Evolutionary conservation across 352 stramenopile genomes (phyloP).

Genomic region (Globisporangium parvum): DNA sequence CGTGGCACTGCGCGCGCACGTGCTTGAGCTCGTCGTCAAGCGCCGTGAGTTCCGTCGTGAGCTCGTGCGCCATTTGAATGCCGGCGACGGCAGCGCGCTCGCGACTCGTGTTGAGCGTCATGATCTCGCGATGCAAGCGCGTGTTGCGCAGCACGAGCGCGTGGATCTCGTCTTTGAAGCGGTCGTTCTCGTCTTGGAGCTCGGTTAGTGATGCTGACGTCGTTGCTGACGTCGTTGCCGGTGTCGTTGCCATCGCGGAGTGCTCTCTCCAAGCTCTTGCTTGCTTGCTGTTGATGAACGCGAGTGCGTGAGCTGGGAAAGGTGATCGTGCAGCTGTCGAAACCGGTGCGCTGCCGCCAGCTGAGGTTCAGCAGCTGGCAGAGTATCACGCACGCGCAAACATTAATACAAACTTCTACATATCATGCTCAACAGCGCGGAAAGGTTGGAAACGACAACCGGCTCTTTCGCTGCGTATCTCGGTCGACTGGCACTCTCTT

Average conservation of each 20-base stretch:
- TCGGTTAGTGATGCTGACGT: conserved; percentile 10
- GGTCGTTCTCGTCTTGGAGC: conserved; percentile 52
- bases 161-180: conserved; percentile 48
- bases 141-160: conserved; percentile 53
- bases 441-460: too few species aligned
- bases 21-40: conserved; percentile 29
- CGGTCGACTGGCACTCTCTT: too few species aligned
- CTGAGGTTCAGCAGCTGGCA: background rate
- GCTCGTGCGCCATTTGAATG: conserved; percentile 31
- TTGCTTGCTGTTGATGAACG: background rate
- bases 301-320: background rate
- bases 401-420: too few species aligned
- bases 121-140: conserved; percentile 58
- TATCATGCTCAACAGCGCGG: too few species aligned
- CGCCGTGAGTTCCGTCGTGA: conserved; percentile 42
- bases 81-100: conserved; percentile 33
- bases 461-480: too few species aligned
- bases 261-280: background rate
- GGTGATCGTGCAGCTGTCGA: background rate
- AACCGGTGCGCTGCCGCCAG: background rate
- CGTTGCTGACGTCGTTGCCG: background rate
- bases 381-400: background rate
- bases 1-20: conserved; percentile 35
- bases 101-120: conserved; percentile 38
- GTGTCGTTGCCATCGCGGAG: background rate